Evolutionary conservation across 2,329 filamentous ascomycete species (phyloP), one percentile per base, ranked within the genome.

Genomic region (Beauveria pseudobassiana): DNA sequence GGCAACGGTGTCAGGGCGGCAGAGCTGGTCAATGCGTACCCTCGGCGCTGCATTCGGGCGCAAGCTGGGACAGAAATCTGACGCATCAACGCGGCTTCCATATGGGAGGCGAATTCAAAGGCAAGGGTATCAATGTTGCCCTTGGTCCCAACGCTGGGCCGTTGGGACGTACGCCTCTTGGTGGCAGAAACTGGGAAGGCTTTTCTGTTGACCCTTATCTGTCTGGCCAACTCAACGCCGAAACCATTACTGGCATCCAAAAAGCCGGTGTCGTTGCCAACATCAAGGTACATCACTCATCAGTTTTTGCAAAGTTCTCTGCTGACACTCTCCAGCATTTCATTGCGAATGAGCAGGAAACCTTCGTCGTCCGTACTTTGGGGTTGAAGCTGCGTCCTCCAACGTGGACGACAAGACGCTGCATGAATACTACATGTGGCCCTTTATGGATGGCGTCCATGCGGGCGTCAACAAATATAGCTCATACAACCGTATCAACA

Each of bases 191-290:
- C 64, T 92, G 89, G 89, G 89, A 92, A 70, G 85, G 84, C 0
- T 91, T 91, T 69, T 87, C 86, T 1, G 75, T 83, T 3, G 89
- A 92, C 67, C 88, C 89, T 0, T 85, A 86, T 16, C 78, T 92
- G 7, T 87, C 88, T 1, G 91, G 90, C 22, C 80, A 85, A 63
- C 78, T 89, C 62, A 87, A 88, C 63, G 83, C 83, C n/a, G 82
- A 90, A 68, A 89, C 88, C 1, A 84, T 93, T 67, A 80, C 83
- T 64, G 90, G 89, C 34, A 89, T 91, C 58, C 90, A 95, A 70
- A 84, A 87, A 68, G 86, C 87, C 3, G 90, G 90, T 67, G 86
- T 93, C 43, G 88, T 96, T 71, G 89, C 91, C 61, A 90, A 87
- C 76, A 86, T 79, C 79, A 93, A 83, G 72, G 77, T 78, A 43